phyloP scores from a whole-genome alignment of 2,329 filamentous ascomycete species.

The Alternaria hordeiaustralica region DNA sequence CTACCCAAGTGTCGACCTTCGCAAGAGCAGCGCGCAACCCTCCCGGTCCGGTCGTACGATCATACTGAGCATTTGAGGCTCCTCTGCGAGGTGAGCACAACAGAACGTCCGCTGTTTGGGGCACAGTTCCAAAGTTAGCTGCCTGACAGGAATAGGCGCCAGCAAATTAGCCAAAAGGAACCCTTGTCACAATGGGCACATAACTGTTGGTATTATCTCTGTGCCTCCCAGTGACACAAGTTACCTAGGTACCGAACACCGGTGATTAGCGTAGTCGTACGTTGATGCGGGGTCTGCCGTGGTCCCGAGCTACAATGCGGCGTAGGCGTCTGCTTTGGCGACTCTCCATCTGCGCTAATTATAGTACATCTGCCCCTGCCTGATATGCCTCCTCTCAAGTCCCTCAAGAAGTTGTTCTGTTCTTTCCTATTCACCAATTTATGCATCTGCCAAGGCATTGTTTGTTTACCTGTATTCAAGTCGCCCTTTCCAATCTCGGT shows the following conservation, averaged over 20 bases:
- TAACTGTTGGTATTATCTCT: not conserved
- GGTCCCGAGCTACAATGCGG: not conserved
- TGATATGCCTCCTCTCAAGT: not conserved
- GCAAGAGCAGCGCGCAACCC: not conserved
- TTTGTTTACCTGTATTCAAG: not conserved
- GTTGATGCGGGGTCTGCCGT: not conserved
- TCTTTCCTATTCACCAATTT: not conserved
- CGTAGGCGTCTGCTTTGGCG: not conserved
- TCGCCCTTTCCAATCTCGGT: not conserved
- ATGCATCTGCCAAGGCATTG: not conserved
- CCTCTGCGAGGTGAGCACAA: not conserved
- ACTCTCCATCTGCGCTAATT: not conserved
- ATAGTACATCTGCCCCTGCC: not conserved
- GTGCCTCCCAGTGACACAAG: not conserved
- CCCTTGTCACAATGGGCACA: not conserved
- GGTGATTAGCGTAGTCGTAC: not conserved
- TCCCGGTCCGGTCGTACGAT: not conserved
- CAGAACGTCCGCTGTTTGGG: not conserved
- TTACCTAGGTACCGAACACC: not conserved
- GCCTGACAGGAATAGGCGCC: not conserved
- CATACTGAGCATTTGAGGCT: not conserved
- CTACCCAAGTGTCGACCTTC: slow-evolving; percentile 5
- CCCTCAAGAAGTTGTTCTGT: not conserved
- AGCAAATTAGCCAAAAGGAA: not conserved
- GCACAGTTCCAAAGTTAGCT: not conserved